A percentile compares a stretch with the other conserved stretches of the same genome.
Conservation (phyloP, 2,329 filamentous ascomycete species). For the Tolypocladium capitatum region DNA sequence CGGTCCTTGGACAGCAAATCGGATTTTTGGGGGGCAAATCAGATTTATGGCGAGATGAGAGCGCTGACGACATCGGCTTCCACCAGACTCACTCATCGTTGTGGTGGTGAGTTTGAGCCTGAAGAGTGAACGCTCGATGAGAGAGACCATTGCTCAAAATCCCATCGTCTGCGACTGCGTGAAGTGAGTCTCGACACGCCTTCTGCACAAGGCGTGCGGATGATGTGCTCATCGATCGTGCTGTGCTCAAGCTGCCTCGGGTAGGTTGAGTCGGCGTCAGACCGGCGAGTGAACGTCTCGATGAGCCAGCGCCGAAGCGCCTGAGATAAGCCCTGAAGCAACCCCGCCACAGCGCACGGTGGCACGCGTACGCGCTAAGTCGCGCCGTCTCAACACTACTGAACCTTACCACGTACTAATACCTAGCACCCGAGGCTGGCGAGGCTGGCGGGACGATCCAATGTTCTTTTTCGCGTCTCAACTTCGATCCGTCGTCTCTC, state of each 20-base stretch:
- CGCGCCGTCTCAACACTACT: background rate
- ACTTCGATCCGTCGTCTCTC: constrained; percentile 2
- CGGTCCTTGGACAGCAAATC: too few relatives aligned
- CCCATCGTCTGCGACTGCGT: too few relatives aligned
- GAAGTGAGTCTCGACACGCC: too few relatives aligned
- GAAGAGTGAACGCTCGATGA: background rate
- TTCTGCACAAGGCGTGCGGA: background rate
- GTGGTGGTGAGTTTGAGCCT: background rate
- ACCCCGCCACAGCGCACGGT: background rate
- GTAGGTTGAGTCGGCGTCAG: background rate
- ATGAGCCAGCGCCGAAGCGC: background rate
- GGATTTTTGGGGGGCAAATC: too few relatives aligned
- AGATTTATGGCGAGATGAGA: background rate
- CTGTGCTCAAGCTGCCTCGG: background rate
- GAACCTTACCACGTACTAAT: background rate
- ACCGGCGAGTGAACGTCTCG: background rate
- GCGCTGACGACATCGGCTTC: background rate
- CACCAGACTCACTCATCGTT: background rate
- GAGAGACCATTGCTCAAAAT: background rate
- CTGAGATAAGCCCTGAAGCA: background rate
- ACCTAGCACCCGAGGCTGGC: constrained; percentile 1
- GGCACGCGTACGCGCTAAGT: background rate
- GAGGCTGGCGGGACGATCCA: constrained; percentile 3
- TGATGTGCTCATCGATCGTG: background rate
- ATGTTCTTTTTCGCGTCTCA: constrained; percentile 5